Percentiles rank a stretch among this genome's conserved stretches.
Evolutionary conservation across 2,329 filamentous ascomycete species (phyloP).

Genomic region (Teratosphaeria gauchensis): DNA sequence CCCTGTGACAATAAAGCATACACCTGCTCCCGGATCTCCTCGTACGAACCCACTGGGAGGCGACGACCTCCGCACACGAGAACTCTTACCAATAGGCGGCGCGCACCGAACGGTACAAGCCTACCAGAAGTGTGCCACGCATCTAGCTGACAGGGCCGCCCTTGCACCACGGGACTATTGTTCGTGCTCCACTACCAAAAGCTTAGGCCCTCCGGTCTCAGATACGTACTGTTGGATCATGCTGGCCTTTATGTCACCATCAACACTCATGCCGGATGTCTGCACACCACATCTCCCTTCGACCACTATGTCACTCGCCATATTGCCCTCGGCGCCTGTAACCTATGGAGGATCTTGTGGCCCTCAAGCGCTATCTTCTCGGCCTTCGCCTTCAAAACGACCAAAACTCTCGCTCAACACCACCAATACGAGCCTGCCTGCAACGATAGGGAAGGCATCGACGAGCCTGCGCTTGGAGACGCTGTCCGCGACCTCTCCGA

Average conservation of each 20-base stretch:
- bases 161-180: neutral
- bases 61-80: neutral
- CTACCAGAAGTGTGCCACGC: neutral
- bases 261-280: constrained; percentile 17
- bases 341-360: constrained; percentile 15
- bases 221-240: constrained; percentile 14
- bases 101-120: neutral
- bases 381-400: constrained; percentile 28
- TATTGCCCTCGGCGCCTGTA: constrained; percentile 25
- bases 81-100: neutral
- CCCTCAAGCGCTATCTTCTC: constrained; percentile 10
- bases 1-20: neutral
- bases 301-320: constrained; percentile 38
- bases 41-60: neutral
- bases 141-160: neutral
- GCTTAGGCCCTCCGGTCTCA: neutral
- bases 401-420: constrained; percentile 56
- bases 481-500: constrained; percentile 49
- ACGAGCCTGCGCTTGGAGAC: constrained; percentile 45
- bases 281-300: constrained; percentile 13
- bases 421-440: constrained; percentile 29
- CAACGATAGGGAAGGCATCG: constrained; percentile 42
- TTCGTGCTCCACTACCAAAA: neutral
- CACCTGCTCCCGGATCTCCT: neutral
- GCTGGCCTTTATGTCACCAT: constrained; percentile 22